A percentile compares a stretch with the other conserved stretches of the same genome.
Conservation (phyloP, 2,329 filamentous ascomycete species). For the Fusarium tricinctum region DNA sequence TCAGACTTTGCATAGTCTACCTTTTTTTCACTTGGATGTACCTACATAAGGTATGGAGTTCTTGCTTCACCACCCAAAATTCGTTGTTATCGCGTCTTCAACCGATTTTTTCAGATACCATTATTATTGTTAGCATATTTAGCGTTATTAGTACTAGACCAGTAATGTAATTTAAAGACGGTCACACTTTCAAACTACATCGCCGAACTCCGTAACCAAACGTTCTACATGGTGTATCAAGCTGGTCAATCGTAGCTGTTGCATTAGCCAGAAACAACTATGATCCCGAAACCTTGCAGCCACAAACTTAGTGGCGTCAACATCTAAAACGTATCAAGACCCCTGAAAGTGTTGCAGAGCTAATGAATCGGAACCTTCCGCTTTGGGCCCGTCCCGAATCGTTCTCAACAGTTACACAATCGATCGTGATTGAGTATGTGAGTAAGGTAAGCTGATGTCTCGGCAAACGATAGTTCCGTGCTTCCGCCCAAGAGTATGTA, state of each 20-base stretch:
- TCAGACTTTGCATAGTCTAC: constrained; percentile 2
- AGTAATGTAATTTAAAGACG: neutral
- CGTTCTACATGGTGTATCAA: neutral
- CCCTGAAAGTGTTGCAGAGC: neutral
- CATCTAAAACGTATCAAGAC: neutral
- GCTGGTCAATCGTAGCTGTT: neutral
- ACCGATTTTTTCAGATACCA: neutral
- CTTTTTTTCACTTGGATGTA: no score
- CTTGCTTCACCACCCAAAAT: neutral
- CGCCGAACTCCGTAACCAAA: neutral
- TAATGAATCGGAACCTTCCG: neutral
- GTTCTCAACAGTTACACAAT: neutral
- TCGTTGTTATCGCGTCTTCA: neutral
- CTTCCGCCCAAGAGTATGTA: neutral
- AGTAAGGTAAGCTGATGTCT: neutral
- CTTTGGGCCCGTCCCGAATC: neutral
- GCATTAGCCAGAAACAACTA: neutral
- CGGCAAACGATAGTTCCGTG: neutral
- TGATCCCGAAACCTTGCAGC: neutral
- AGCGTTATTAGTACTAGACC: neutral
- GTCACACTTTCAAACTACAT: neutral
- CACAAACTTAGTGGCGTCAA: neutral
- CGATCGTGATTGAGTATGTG: neutral
- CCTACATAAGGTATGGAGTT: neutral
- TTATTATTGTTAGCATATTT: neutral